phyloP scores from a whole-genome alignment of 2,329 filamentous ascomycete genomes.

The Teratosphaeria pseudoeucalypti region DNA sequence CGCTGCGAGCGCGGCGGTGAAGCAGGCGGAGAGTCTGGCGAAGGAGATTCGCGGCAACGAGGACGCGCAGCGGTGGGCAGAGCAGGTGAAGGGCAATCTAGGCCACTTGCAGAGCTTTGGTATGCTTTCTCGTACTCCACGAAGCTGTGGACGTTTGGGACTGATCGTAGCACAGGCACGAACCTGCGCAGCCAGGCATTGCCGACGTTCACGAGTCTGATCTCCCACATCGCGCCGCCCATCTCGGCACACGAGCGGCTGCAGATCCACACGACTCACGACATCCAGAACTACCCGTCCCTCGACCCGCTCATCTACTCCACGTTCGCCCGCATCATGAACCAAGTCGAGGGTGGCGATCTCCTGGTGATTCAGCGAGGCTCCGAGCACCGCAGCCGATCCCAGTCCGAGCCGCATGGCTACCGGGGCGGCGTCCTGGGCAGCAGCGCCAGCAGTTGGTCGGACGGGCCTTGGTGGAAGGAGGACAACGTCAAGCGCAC shows the following conservation, averaged over 20 bases:
- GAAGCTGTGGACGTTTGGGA: too few relatives aligned
- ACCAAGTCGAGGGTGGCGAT: conserved; percentile 96
- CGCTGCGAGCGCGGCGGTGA: conserved; percentile 71
- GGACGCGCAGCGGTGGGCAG: conserved; percentile 91
- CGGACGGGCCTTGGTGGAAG: conserved; percentile 94
- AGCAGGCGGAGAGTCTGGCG: conserved; percentile 84
- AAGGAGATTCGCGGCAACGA: conserved; percentile 95
- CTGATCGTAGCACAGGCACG: conserved; percentile 51
- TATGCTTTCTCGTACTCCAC: conserved; percentile 31
- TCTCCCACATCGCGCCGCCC: conserved; percentile 89
- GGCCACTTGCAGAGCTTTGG: conserved; percentile 65
- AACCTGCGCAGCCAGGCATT: conserved; percentile 78
- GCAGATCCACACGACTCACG: conserved; percentile 94
- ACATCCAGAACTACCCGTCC: conserved; percentile 86
- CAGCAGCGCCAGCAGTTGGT: conserved; percentile 56
- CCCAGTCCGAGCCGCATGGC: conserved; percentile 45
- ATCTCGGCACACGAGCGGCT: conserved; percentile 96
- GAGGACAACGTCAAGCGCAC: conserved; percentile 54
- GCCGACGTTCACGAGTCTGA: conserved; percentile 87
- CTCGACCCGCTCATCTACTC: conserved; percentile 85
- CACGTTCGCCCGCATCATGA: conserved; percentile 92
- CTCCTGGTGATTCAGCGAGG: conserved; percentile 89
- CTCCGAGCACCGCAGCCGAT: conserved; percentile 62
- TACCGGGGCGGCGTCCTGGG: conserved; percentile 38
- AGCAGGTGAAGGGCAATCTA: conserved; percentile 85